Conservation (phyloP, 441 rosid genomes). For the Croton setiger region DNA sequence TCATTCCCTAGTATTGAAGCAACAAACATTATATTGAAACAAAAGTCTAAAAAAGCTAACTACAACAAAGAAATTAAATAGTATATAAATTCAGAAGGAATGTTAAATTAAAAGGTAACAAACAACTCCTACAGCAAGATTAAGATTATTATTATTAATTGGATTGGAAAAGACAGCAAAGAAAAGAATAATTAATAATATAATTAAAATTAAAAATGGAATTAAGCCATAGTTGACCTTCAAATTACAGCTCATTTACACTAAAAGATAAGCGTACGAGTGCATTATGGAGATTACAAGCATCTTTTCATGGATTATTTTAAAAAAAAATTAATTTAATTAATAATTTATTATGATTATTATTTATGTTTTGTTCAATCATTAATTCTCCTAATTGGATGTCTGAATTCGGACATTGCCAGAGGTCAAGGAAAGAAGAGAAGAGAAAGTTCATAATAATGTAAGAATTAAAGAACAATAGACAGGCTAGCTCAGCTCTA, state of each 20-base stretch:
- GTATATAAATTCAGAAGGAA: neutral
- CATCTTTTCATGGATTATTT: no score
- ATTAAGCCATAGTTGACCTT: conserved; percentile 29
- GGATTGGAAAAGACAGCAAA: conserved; percentile 10
- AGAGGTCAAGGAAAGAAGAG: conserved; percentile 23
- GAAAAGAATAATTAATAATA: no score
- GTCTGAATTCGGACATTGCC: conserved; percentile 26
- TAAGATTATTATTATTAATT: no score
- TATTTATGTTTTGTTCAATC: conserved; percentile 5
- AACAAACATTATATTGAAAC: neutral
- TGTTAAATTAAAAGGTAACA: no score
- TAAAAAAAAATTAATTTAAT: no score
- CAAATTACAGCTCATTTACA: conserved; percentile 33
- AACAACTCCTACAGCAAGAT: no score
- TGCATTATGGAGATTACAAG: conserved; percentile 29
- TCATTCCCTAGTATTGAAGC: conserved; percentile 4
- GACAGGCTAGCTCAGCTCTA: conserved; percentile 18
- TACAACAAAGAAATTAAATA: no score
- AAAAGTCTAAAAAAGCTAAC: no score
- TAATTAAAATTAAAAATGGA: no score
- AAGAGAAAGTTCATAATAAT: no score
- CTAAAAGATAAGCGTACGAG: conserved; percentile 22
- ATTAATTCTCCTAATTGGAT: conserved; percentile 16
- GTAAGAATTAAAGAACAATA: conserved; percentile 22
- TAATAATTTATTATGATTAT: neutral